Evolutionary conservation across 2,329 filamentous ascomycete genomes (phyloP), one percentile per base, ranked within the genome.

Genomic region (Penicillium sp.): DNA sequence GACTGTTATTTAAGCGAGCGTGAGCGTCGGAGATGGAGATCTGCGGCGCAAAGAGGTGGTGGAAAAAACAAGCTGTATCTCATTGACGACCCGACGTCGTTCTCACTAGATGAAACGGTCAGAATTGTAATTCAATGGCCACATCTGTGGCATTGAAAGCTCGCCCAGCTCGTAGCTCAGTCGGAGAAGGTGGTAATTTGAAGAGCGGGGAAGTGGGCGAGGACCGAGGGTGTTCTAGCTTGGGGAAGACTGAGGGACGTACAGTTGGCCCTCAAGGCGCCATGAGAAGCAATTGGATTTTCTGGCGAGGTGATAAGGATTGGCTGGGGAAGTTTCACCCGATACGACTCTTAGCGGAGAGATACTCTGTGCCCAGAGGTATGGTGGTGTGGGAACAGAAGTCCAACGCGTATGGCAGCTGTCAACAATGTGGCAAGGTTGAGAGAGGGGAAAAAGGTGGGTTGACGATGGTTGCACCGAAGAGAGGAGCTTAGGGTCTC

Each of bases 51-150:
- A 39, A 45, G 37, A 43, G 38, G 14, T 20, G 39, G 28, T 38
- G 60, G 63, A 56, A 63, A 61, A 62, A 55, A 60, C 20, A 45
- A 60, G 60, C 49, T 62, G 38, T 63, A 63, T 71, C 69, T 70
- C 68, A 72, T 72, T 63, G 66, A 73, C 68, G 69, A 70, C 64
- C 60, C 60, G 62, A 59, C 63, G 69, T 71, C 67, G 65, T 62
- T 70, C 63, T 65, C 67, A 71, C 69, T 71, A n/a, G 20, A 39
- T 22, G 12, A 7, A 25, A 53, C 39, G 37, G 58, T 64, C 57
- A 64, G 52, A 39, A 35, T 20, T 28, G 17, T 7, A 49, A 15
- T 45, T 20, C 56, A 48, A 28, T 43, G 17, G 41, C 38, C 45
- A 61, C 43, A 12, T 14, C 22, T 4, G 3, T 11, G 17, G 14